Evolutionary conservation across 2,329 filamentous ascomycete genomes (phyloP).

Genomic region (Acrocalymma vagum): DNA sequence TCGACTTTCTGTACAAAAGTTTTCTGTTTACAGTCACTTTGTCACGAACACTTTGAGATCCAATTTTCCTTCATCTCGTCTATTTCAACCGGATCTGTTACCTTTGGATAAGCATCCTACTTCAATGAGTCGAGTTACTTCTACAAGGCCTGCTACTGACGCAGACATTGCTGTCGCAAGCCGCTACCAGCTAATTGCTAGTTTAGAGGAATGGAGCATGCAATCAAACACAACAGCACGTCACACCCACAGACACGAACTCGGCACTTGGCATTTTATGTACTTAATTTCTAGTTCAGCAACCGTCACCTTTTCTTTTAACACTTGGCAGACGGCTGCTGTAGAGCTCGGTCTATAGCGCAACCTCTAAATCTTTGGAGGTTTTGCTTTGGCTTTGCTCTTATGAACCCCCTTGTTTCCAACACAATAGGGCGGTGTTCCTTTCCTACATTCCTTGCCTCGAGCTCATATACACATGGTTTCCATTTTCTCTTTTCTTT

Average conservation of each 20-base stretch:
- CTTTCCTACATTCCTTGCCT: too few species aligned
- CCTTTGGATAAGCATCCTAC: background rate
- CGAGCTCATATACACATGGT: too few species aligned
- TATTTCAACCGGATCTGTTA: background rate
- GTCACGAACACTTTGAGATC: background rate
- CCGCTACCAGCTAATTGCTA: too few species aligned
- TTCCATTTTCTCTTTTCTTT: too few species aligned
- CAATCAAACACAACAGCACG: too few species aligned
- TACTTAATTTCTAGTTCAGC: constrained; percentile 23
- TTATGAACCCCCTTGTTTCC: too few species aligned
- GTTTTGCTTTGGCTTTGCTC: too few species aligned
- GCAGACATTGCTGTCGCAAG: too few species aligned
- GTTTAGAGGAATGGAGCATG: background rate
- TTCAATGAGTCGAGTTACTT: background rate
- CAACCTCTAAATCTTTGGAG: background rate
- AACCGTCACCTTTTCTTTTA: background rate
- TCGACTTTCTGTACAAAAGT: constrained; percentile 14
- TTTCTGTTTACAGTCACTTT: too few species aligned
- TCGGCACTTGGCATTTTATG: constrained; percentile 13
- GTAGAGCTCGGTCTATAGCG: background rate
- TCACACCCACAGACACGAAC: too few species aligned
- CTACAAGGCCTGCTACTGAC: background rate
- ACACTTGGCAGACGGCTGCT: constrained; percentile 1
- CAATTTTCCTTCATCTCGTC: constrained; percentile 1
- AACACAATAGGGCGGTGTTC: too few species aligned